Base-by-base conservation (phyloP, 352 stramenopile genomes). In the Phytophthora melonis region DNA sequence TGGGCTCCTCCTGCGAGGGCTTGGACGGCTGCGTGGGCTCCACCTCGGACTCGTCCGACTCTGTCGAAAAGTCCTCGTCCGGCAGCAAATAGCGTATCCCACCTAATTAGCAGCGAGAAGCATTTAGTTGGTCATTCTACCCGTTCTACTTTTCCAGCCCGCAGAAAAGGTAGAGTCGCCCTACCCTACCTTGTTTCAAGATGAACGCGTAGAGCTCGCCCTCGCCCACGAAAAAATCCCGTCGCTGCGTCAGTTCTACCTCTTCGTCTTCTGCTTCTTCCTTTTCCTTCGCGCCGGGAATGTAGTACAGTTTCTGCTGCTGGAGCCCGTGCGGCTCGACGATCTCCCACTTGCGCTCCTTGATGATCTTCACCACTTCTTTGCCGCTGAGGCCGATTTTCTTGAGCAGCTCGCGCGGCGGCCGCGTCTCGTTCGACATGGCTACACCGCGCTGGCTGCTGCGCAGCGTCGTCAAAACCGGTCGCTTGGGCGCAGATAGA, bases 171-270 rank as follows among this genome's bases (percentile, higher is more conserved):
- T 49, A 61, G 47, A 23, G 27, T 16, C 27, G 45, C 23, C n/a
- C 54, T 77, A 77, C 23, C n/a, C 54, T 77, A 77, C 71, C 74
- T 74, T 78, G 43, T 63, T 66, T 57, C n/a, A 81, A 41, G 73
- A 81, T 81, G 43, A 73, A 81, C 3, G 74, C 74, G 55, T 81
- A 81, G 39, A 81, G 66, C 66, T 81, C 74, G 50, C 74, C 70
- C 34, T 81, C 74, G 9, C 74, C 74, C 0, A 81, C 70, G 45
- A 81, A 81, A 66, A 68, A 81, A 53, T 78, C 53, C 45, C 18
- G 30, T 1, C 39, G 18, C 27, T 67, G 25, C 10, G 43, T 67
- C 13, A 73, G 62, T 13, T 47, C 30, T 2, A 30, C 49, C 4
- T 66, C 1, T 25, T 53, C 13, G 6, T 9, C 18, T 25, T 4